phyloP scores from a whole-genome alignment of 257 asterid species.

The Buddleja alternifolia region DNA sequence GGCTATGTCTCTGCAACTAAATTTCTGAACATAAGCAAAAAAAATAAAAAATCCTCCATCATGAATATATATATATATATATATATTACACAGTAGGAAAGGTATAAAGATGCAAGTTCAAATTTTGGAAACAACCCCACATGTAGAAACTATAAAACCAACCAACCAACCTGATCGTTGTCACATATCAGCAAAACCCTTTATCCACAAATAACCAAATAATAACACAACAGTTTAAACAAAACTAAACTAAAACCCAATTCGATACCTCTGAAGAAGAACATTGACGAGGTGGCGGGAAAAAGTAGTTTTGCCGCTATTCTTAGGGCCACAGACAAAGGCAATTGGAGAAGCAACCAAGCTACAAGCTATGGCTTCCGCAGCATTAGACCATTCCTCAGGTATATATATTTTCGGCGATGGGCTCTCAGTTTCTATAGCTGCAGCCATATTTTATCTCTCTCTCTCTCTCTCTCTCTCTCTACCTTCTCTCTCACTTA shows the following conservation, averaged over 20 bases:
- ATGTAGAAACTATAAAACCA: not conserved
- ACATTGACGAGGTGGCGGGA: conserved; percentile 84
- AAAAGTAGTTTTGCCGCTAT: conserved; percentile 86
- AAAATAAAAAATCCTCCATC: too few species aligned
- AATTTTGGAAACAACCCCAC: conserved; percentile 2
- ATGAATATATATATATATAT: too few species aligned
- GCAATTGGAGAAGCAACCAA: conserved; percentile 52
- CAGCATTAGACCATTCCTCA: conserved; percentile 72
- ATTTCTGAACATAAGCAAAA: conserved; percentile 1
- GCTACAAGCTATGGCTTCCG: conserved; percentile 50
- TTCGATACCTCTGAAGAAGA: conserved; percentile 67
- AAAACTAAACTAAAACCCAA: not conserved
- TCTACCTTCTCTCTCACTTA: not conserved
- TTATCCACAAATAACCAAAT: too few species aligned
- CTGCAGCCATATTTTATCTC: conserved; percentile 38
- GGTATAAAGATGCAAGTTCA: not conserved
- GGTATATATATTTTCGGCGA: conserved; percentile 56
- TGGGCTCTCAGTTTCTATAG: conserved; percentile 43
- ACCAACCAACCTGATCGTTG: too few species aligned
- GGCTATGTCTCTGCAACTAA: not conserved
- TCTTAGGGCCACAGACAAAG: conserved; percentile 87
- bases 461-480: too few species aligned
- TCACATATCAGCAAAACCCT: too few species aligned
- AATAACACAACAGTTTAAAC: not conserved
- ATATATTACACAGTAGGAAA: too few species aligned